Base-by-base conservation (phyloP, 768 basidiomycete species). In the Lactifluus volemus region DNA sequence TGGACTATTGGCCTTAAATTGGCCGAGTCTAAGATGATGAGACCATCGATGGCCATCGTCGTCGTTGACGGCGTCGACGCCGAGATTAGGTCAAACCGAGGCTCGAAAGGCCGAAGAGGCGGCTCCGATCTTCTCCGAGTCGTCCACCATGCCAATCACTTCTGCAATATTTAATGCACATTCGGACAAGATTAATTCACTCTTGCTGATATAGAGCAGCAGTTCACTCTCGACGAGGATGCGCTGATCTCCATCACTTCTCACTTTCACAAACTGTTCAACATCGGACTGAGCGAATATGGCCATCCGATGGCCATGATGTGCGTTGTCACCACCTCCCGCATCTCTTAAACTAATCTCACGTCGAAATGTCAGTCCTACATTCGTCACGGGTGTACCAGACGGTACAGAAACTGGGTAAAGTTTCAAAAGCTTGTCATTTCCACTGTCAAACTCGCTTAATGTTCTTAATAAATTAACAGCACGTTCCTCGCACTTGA, bases 401-500 rank as follows among this genome's bases (percentile, higher is more conserved):
- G 81, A 97, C 72, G 97, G 97, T 49, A 84, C 86, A 53, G 97
- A 99, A 74, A 88, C 83, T 60, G 97, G 97, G 92, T 93, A 68
- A 82, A 25, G 71, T 15, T 29, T 53, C 58, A 48, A 38, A 44
- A 36, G 6, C 38, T 55, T 50, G 25, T 44, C 11, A 30, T 42
- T 51, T 17, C 15, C 14, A 5, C 7, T 17, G 15, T 17, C 34
- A n/a, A 12, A 19, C 0, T 29, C 1, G 14, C 8, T n/a, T 14
- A 14, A 34, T 12, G 19, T 29, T 53, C 47, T 34, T 34, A 25
- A 36, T 11, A n/a, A 21, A 41, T 25, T 47, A 32, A 41, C 68
- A 97, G 94, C 49, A 96, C 93, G 6, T 99, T 97, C 74, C 83
- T 98, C 55, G 95, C 97, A 4, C 80, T 98, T 19, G 96, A 99